A percentile compares a stretch with the other conserved stretches of the same genome.
These are phyloP conservation scores for Fusarium transvaalense DNA, from an alignment of 2,329 filamentous ascomycete genomes.

Conservation along the genomic window DNA sequence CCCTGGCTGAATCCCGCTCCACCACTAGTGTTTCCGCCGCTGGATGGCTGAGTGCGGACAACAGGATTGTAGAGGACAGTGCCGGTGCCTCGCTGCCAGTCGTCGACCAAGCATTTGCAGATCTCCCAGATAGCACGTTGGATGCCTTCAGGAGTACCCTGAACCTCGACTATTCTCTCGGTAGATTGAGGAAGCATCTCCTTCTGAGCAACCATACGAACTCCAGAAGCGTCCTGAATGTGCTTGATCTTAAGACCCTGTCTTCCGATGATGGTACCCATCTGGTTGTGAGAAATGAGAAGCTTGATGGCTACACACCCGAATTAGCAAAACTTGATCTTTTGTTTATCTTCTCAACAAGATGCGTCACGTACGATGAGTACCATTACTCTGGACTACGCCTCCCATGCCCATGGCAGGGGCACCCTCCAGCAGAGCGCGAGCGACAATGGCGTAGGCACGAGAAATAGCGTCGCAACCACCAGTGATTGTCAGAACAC, in stretches of 20 bases:
- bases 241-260: slow-evolving; percentile 99
- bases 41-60: slow-evolving; percentile 80
- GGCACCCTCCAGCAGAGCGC: slow-evolving; percentile 90
- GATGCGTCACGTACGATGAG: slow-evolving; percentile 77
- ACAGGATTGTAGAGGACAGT: slow-evolving; percentile 98
- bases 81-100: slow-evolving; percentile 96
- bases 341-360: background rate
- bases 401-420: slow-evolving; percentile 97
- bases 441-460: slow-evolving; percentile 93
- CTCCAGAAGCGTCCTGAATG: slow-evolving; percentile 95
- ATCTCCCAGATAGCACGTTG: slow-evolving; percentile 99
- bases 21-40: slow-evolving; percentile 59
- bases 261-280: slow-evolving; percentile 98
- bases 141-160: slow-evolving; percentile 93
- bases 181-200: slow-evolving; percentile 99
- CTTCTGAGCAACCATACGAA: slow-evolving; percentile 99
- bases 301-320: slow-evolving; percentile 85
- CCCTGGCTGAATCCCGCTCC: slow-evolving; percentile 55
- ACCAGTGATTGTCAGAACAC: slow-evolving; percentile 94
- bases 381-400: slow-evolving; percentile 86
- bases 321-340: slow-evolving; percentile 28
- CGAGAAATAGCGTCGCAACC: slow-evolving; percentile 88
- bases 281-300: slow-evolving; percentile 99
- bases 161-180: slow-evolving; percentile 96
- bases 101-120: slow-evolving; percentile 96